These are phyloP conservation scores for Ophiocordyceps camponoti-leonardi DNA, from an alignment of 2,329 filamentous ascomycete species.

Conservation along the genomic window DNA sequence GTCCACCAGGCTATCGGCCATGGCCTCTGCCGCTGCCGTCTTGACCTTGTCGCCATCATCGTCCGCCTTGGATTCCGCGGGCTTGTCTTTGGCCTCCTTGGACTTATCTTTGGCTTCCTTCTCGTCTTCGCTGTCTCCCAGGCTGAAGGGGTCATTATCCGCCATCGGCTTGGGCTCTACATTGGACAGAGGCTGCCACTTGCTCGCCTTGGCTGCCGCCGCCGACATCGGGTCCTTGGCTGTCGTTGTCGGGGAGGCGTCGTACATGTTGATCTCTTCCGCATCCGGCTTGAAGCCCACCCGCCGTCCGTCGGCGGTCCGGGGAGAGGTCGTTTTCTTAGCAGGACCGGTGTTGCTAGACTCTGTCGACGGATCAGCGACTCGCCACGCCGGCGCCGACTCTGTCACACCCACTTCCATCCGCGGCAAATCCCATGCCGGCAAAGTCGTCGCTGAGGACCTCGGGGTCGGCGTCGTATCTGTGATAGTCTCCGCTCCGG, in stretches of 20 bases:
- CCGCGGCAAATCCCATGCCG: constrained; percentile 43
- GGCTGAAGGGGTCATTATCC: constrained; percentile 90
- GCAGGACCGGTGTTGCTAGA: constrained; percentile 6
- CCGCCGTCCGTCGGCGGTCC: constrained; percentile 29
- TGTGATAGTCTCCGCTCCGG: constrained; percentile 72
- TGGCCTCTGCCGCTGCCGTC: constrained; percentile 45
- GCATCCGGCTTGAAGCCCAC: constrained; percentile 45
- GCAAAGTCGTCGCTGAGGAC: constrained; percentile 82
- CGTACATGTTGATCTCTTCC: constrained; percentile 68
- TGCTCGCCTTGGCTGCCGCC: constrained; percentile 56
- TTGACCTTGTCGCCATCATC: constrained; percentile 46
- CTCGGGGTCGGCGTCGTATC: constrained; percentile 88
- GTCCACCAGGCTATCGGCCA: constrained; percentile 36
- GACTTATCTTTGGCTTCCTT: constrained; percentile 28
- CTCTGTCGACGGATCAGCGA: constrained; percentile 9
- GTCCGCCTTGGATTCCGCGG: constrained; percentile 30
- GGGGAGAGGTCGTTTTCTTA: constrained; percentile 17
- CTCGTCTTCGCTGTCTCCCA: constrained; percentile 92
- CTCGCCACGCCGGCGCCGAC: neutral
- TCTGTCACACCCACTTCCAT: constrained; percentile 39
- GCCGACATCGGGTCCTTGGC: constrained; percentile 29
- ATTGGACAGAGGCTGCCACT: constrained; percentile 87
- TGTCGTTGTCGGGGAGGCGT: constrained; percentile 38
- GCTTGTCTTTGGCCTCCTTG: constrained; percentile 17
- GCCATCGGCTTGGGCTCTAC: constrained; percentile 67